A percentile compares a stretch with the other conserved stretches of the same genome.
phyloP scores from a whole-genome alignment of 2,329 filamentous ascomycete genomes.

The Epichloe brachyelytri region DNA sequence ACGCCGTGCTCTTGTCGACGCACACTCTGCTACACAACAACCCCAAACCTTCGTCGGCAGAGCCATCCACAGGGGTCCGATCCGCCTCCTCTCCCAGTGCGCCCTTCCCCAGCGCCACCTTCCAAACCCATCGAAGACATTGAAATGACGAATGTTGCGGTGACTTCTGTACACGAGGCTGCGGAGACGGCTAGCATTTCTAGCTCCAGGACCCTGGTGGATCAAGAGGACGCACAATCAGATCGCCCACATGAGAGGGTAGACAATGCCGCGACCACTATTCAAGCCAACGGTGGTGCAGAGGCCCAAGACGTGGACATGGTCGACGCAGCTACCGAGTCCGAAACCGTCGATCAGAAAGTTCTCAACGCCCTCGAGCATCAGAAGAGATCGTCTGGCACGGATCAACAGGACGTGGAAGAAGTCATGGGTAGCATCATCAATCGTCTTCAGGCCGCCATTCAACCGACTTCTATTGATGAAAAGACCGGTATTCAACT shows the following conservation, averaged over 20 bases:
- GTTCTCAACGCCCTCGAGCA: constrained; percentile 32
- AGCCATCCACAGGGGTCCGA: constrained; percentile 12
- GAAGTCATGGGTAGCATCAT: constrained; percentile 92
- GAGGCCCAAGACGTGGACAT: constrained; percentile 15
- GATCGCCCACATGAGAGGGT: constrained; percentile 24
- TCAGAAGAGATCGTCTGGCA: constrained; percentile 34
- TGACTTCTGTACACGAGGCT: constrained; percentile 16
- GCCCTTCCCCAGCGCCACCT: constrained; percentile 29
- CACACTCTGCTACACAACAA: constrained; percentile 23
- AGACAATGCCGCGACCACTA: constrained; percentile 9
- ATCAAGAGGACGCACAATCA: constrained; percentile 24
- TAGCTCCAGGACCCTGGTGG: constrained; percentile 41
- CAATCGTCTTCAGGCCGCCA: constrained; percentile 80
- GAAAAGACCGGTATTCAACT: constrained; percentile 58
- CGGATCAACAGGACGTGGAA: constrained; percentile 83
- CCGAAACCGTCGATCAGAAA: constrained; percentile 30
- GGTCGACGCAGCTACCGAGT: constrained; percentile 16
- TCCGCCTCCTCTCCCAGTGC: constrained; percentile 38
- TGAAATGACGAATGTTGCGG: constrained; percentile 21
- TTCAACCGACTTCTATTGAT: constrained; percentile 54
- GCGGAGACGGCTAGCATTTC: constrained; percentile 31
- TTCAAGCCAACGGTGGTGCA: constrained; percentile 6
- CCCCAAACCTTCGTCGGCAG: constrained; percentile 15
- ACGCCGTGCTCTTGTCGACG: constrained; percentile 57
- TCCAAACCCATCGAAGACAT: constrained; percentile 17